phyloP scores from a whole-genome alignment of 1,139 yeast genomes.

The Blastobotrys apis region DNA sequence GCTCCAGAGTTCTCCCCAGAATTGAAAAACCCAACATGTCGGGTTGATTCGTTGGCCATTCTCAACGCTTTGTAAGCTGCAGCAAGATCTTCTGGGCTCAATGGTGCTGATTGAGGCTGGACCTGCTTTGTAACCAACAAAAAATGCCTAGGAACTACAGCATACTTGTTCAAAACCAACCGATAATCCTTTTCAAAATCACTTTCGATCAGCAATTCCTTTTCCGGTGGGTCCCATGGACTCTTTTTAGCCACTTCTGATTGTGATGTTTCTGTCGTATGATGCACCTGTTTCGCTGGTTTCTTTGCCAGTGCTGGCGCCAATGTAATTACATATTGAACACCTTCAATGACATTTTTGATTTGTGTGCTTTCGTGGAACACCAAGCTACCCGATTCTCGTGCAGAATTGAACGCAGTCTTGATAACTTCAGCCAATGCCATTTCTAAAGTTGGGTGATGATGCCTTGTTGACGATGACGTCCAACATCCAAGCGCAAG shows the following conservation, averaged over 20 bases:
- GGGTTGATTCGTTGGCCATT: slow-evolving; percentile 37
- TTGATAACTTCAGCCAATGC: slow-evolving; percentile 7
- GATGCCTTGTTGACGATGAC: too few relatives aligned
- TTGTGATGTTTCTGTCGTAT: neutral
- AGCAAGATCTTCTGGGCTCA: slow-evolving; percentile 62
- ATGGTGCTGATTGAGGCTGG: slow-evolving; percentile 65
- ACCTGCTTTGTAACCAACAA: slow-evolving; percentile 71
- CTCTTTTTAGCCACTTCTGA: slow-evolving; percentile 35
- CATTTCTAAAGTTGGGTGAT: too few relatives aligned
- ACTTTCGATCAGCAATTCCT: slow-evolving; percentile 60
- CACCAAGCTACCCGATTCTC: slow-evolving; percentile 29
- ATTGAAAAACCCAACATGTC: slow-evolving; percentile 78
- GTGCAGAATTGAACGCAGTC: slow-evolving; percentile 34
- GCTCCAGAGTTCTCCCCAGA: slow-evolving; percentile 89
- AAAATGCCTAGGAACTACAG: slow-evolving; percentile 75
- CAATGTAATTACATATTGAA: slow-evolving; percentile 39
- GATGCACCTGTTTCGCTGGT: slow-evolving; percentile 42
- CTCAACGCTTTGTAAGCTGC: slow-evolving; percentile 54
- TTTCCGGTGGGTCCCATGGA: slow-evolving; percentile 81
- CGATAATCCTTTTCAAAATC: slow-evolving; percentile 49
- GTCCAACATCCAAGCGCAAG: too few relatives aligned
- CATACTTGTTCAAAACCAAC: slow-evolving; percentile 77
- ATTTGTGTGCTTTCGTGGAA: slow-evolving; percentile 31
- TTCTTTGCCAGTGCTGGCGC: slow-evolving; percentile 54
- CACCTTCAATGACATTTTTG: slow-evolving; percentile 29